These are phyloP conservation scores for Lasiosphaeria miniovina DNA, from an alignment of 495 filamentous ascomycete genomes.

Conservation along the genomic window DNA sequence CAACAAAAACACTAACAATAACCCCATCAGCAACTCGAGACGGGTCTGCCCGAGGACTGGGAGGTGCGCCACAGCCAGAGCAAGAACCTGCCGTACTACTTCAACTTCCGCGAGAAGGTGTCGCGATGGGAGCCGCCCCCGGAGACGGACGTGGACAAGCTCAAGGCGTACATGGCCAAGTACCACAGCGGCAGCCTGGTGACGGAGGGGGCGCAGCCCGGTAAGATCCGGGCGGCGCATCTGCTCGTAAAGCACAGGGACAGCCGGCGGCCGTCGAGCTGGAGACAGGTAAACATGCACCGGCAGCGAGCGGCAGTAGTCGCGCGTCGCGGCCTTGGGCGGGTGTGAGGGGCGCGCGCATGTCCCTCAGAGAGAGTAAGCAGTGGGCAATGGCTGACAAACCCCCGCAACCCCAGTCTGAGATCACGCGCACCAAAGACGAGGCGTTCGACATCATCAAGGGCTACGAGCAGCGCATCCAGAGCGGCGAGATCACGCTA, in stretches of 20 bases:
- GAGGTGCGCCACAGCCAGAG: conserved; percentile 94
- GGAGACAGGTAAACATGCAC: conserved; percentile 61
- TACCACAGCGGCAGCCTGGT: conserved; percentile 56
- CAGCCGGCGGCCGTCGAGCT: conserved; percentile 83
- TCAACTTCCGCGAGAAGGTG: conserved; percentile 75
- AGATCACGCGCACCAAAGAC: conserved; percentile 83
- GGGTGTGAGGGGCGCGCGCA: too few species aligned
- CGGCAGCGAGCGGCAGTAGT: too few species aligned
- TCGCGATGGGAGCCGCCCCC: conserved; percentile 92
- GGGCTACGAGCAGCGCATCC: conserved; percentile 69
- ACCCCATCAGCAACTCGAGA: conserved; percentile 45
- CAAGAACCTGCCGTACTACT: conserved; percentile 98
- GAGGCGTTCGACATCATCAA: conserved; percentile 77
- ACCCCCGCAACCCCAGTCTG: conserved; percentile 39
- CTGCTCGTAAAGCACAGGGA: conserved; percentile 89
- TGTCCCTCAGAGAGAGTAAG: too few species aligned
- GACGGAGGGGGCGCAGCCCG: conserved; percentile 50
- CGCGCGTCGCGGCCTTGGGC: too few species aligned
- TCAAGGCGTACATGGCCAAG: conserved; percentile 87
- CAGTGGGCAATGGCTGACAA: not conserved
- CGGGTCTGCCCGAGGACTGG: conserved; percentile 84
- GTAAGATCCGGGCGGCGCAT: conserved; percentile 90
- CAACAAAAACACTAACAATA: not conserved
- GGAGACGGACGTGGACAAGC: conserved; percentile 80
- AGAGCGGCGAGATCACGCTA: conserved; percentile 60